phyloP scores from a whole-genome alignment of 805 yeast species.

The Tetrapisispora namnaoensis region DNA sequence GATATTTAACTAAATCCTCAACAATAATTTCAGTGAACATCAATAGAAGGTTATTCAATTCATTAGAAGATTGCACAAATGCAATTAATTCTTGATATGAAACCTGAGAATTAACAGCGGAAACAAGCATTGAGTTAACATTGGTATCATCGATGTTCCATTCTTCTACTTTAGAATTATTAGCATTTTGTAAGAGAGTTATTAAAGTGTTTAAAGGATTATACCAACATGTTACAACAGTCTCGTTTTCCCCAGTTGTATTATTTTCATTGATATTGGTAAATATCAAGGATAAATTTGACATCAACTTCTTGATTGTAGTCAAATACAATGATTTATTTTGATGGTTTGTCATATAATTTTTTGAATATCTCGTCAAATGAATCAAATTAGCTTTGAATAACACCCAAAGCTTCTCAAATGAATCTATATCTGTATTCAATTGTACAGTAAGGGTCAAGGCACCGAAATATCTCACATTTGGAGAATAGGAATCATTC shows the following conservation, averaged over 20 bases:
- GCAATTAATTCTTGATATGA: slow-evolving; percentile 19
- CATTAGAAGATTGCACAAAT: slow-evolving; percentile 14
- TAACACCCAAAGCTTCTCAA: slow-evolving; percentile 14
- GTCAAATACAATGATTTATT: slow-evolving; percentile 9
- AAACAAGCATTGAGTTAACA: slow-evolving; percentile 6
- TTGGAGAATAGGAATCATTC: slow-evolving; percentile 13
- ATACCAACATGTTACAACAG: slow-evolving; percentile 18
- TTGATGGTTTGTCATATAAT: slow-evolving; percentile 12
- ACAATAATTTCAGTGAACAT: slow-evolving; percentile 26
- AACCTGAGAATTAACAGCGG: slow-evolving; percentile 10
- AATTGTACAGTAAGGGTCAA: slow-evolving; percentile 28
- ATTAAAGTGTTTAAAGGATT: slow-evolving; percentile 27
- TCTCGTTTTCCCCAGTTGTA: slow-evolving; percentile 1
- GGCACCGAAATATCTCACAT: slow-evolving; percentile 30
- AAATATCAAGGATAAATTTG: slow-evolving; percentile 26
- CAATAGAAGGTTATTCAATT: slow-evolving; percentile 18
- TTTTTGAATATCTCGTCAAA: slow-evolving; percentile 11
- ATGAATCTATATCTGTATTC: slow-evolving; percentile 11
- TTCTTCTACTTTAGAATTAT: slow-evolving; percentile 4
- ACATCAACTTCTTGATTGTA: slow-evolving; percentile 27
- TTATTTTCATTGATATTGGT: slow-evolving; percentile 7
- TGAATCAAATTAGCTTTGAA: slow-evolving; percentile 21
- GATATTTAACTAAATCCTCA: slow-evolving; percentile 27
- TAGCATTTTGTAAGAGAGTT: slow-evolving; percentile 9
- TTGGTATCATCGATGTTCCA: slow-evolving; percentile 13